A percentile compares a stretch with the other conserved stretches of the same genome.
phyloP scores from a whole-genome alignment of 306 rosid species.

The Corylus avellana region DNA sequence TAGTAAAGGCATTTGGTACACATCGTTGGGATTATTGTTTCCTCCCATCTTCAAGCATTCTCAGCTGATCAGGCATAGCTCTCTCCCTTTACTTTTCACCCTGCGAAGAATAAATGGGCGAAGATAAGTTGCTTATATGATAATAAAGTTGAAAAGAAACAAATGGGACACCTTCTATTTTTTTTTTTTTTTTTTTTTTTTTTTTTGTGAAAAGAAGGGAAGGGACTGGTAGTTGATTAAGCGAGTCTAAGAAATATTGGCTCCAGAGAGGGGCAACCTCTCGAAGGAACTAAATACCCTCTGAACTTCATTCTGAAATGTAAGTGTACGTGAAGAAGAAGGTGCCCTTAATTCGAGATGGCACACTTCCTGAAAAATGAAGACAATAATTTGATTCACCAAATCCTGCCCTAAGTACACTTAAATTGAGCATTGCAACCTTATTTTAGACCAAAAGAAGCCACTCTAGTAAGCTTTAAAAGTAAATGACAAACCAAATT shows the following conservation, averaged over 20 bases:
- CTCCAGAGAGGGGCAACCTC: neutral
- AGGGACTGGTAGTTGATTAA: neutral
- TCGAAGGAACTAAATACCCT: neutral
- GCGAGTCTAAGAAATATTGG: neutral
- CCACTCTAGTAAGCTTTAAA: neutral
- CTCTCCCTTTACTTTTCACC: constrained; percentile 10
- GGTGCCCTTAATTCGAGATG: neutral
- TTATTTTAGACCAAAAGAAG: neutral
- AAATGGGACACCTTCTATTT: neutral
- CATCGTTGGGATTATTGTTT: neutral
- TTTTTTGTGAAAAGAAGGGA: neutral
- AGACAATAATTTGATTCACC: neutral
- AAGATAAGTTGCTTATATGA: neutral
- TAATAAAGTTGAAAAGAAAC: neutral
- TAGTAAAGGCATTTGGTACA: neutral
- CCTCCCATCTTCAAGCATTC: neutral
- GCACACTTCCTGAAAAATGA: neutral
- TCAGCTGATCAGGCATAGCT: neutral
- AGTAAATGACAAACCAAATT: neutral
- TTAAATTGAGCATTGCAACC: neutral
- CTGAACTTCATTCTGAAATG: neutral
- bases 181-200: no score
- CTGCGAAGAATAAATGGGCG: neutral
- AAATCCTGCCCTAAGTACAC: neutral
- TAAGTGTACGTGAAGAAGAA: neutral